Conservation (phyloP, 2,329 filamentous ascomycete species). For the Davidsoniella eucalypti region DNA sequence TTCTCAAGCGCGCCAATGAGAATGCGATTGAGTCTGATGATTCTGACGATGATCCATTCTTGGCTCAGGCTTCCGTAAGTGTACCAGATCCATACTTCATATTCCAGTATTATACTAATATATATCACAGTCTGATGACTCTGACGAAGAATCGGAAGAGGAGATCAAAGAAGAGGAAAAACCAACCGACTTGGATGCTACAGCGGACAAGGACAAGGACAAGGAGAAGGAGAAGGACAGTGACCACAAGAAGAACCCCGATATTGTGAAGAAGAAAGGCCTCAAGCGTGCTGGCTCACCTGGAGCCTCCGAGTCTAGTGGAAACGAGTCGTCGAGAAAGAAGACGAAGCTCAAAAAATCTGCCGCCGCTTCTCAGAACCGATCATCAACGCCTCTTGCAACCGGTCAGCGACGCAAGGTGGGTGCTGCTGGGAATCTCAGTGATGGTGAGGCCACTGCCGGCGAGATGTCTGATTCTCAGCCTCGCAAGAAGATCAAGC, state of each 20-base stretch:
- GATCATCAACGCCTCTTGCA: constrained; percentile 16
- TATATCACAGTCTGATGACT: constrained; percentile 14
- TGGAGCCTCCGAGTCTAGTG: constrained; percentile 76
- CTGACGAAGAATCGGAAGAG: constrained; percentile 24
- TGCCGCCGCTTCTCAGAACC: constrained; percentile 20
- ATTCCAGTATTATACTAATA: background rate
- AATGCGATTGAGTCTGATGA: constrained; percentile 66
- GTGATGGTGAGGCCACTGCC: constrained; percentile 56
- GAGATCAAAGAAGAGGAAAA: constrained; percentile 34
- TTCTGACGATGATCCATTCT: constrained; percentile 27
- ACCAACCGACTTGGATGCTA: constrained; percentile 35
- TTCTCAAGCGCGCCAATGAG: constrained; percentile 74
- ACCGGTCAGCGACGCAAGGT: constrained; percentile 28
- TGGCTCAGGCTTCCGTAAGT: constrained; percentile 20
- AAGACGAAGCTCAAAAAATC: constrained; percentile 48
- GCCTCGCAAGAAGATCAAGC: constrained; percentile 32
- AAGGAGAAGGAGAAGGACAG: constrained; percentile 56
- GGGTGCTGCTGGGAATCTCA: constrained; percentile 40
- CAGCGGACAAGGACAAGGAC: constrained; percentile 48
- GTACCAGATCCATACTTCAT: background rate
- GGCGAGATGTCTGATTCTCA: constrained; percentile 48
- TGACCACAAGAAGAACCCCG: constrained; percentile 30
- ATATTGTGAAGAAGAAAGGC: constrained; percentile 40
- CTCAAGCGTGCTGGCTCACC: constrained; percentile 79
- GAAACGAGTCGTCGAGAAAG: constrained; percentile 75